Percentiles rank a stretch among this genome's conserved stretches.
phyloP scores from a whole-genome alignment of 306 rosid species.

The Ammopiptanthus mongolicus region DNA sequence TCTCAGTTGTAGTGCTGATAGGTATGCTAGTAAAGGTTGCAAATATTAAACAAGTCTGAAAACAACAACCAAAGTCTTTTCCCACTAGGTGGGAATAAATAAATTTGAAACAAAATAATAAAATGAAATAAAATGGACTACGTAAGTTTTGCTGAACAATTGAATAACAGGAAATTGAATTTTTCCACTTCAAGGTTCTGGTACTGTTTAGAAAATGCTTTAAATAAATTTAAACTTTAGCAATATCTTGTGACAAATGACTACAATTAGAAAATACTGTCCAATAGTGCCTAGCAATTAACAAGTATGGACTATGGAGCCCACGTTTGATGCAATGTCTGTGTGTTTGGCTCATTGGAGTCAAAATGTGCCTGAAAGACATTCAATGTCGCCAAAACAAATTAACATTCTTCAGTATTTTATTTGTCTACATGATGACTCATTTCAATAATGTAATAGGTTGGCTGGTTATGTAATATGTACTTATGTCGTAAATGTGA shows the following conservation, averaged over 20 bases:
- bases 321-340: background rate
- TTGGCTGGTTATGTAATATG: constrained; percentile 5
- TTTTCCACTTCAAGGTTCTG: background rate
- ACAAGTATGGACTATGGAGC: background rate
- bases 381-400: constrained; percentile 2
- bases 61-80: background rate
- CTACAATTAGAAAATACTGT: background rate
- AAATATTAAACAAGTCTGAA: background rate
- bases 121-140: background rate
- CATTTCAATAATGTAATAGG: background rate
- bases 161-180: background rate
- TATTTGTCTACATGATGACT: constrained; percentile 6
- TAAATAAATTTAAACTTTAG: background rate
- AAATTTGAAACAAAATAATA: constrained; percentile 1
- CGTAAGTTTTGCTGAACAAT: constrained; percentile 1
- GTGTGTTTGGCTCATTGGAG: background rate
- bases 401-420: background rate
- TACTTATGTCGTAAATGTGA: background rate
- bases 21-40: constrained; percentile 33
- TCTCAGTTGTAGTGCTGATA: constrained; percentile 73
- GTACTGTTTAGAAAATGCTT: background rate
- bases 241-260: background rate
- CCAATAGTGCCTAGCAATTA: background rate
- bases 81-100: background rate
- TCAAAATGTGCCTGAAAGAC: constrained; percentile 7